These are phyloP conservation scores for Saccharomycopsis crataegensis DNA, from an alignment of 1,139 yeast species.

Conservation along the genomic window DNA sequence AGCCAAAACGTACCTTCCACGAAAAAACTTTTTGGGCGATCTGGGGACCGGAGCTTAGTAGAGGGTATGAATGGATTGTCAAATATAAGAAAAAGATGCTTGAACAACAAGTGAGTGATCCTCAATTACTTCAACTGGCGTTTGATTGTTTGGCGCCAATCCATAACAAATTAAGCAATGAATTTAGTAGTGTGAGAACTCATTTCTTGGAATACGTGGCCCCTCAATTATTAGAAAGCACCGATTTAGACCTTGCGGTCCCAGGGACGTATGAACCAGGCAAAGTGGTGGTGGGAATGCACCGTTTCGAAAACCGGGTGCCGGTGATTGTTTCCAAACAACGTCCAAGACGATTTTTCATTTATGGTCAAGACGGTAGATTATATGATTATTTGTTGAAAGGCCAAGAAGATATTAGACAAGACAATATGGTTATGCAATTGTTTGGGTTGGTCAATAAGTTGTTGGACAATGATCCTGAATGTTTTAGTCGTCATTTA, in stretches of 20 bases:
- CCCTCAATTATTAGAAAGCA: conserved; percentile 75
- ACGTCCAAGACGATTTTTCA: conserved; percentile 77
- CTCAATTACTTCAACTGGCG: conserved; percentile 50
- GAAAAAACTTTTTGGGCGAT: conserved; percentile 92
- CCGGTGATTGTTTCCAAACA: conserved; percentile 94
- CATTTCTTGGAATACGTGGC: conserved; percentile 72
- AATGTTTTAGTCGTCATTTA: conserved; percentile 91
- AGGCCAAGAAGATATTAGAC: conserved; percentile 98
- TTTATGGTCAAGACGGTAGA: conserved; percentile 87
- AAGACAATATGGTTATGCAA: conserved; percentile 97
- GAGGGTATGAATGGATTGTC: conserved; percentile 90
- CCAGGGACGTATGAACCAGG: conserved; percentile 94
- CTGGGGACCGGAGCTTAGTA: conserved; percentile 86
- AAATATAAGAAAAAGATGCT: conserved; percentile 52
- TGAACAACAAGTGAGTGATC: conserved; percentile 53
- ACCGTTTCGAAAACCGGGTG: conserved; percentile 72
- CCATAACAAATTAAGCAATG: conserved; percentile 81
- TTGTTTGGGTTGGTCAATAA: conserved; percentile 93
- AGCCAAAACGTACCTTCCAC: conserved; percentile 81
- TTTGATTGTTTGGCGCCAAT: conserved; percentile 39
- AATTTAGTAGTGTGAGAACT: conserved; percentile 26
- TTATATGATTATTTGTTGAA: conserved; percentile 75
- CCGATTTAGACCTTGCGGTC: conserved; percentile 76
- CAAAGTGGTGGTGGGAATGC: conserved; percentile 65
- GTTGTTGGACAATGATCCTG: conserved; percentile 80